These are phyloP conservation scores for Glycine tomentella DNA, from an alignment of 306 rosid genomes.

Conservation along the genomic window DNA sequence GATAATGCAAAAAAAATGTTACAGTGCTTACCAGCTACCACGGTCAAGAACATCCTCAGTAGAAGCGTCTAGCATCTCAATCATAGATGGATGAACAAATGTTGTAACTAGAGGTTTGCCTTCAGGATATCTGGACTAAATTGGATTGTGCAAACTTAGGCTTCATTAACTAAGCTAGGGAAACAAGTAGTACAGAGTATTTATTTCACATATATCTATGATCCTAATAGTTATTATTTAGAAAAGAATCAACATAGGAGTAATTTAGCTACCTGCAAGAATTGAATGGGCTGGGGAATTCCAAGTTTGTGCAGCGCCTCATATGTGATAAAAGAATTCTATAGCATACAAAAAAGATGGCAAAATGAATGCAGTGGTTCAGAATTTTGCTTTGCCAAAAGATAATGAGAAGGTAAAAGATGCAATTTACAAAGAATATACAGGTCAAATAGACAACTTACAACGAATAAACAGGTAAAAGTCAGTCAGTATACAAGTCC, in stretches of 20 bases:
- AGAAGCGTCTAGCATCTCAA: conserved; percentile 96
- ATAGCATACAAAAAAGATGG: conserved; percentile 43
- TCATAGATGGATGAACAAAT: conserved; percentile 90
- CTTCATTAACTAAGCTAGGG: conserved; percentile 52
- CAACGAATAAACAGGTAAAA: too few species aligned
- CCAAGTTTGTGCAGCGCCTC: conserved; percentile 88
- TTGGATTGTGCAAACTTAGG: conserved; percentile 60
- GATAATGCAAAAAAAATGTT: neutral
- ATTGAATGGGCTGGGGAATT: conserved; percentile 92
- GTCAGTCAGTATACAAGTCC: too few species aligned
- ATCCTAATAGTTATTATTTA: conserved; percentile 25
- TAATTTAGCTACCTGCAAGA: conserved; percentile 88
- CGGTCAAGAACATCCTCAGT: conserved; percentile 87
- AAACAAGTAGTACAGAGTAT: conserved; percentile 36
- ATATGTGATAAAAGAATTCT: conserved; percentile 90
- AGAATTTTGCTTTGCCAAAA: neutral
- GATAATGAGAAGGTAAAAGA: too few species aligned
- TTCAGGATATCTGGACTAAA: conserved; percentile 99
- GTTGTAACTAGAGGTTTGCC: conserved; percentile 84
- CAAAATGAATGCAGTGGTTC: conserved; percentile 30
- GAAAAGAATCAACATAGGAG: neutral
- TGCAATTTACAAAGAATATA: too few species aligned
- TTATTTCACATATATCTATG: conserved; percentile 39
- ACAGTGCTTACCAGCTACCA: conserved; percentile 81
- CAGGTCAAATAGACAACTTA: too few species aligned